Percentiles rank a stretch among this genome's conserved stretches.
Conservation (phyloP, 1,284 basidiomycete genomes). For the Cerrena zonata region DNA sequence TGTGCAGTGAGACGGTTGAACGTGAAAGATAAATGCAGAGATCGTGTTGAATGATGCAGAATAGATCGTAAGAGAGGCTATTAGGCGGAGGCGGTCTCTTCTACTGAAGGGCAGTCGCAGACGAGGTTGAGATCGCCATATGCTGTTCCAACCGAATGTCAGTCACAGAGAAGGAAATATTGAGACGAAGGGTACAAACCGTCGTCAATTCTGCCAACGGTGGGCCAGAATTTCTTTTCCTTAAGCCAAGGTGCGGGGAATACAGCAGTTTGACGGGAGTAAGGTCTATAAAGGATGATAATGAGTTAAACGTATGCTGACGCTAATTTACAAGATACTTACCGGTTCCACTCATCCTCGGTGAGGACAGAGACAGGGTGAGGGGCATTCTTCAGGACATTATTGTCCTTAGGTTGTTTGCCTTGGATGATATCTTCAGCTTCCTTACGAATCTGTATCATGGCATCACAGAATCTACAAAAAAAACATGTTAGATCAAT, state of each 20-base stretch:
- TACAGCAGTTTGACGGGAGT: conserved; percentile 78
- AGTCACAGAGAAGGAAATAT: conserved; percentile 3
- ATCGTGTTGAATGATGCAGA: background rate
- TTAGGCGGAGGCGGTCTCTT: conserved; percentile 43
- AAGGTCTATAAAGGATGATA: conserved; percentile 50
- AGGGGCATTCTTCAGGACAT: conserved; percentile 89
- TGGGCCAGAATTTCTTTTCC: conserved; percentile 91
- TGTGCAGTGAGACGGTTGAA: background rate
- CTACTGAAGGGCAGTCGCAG: conserved; percentile 86
- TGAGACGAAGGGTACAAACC: conserved; percentile 43
- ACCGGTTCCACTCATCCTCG: conserved; percentile 78
- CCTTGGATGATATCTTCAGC: conserved; percentile 83
- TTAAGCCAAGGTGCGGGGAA: conserved; percentile 77
- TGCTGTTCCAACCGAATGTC: conserved; percentile 36
- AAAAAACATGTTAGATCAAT: background rate
- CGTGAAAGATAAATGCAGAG: background rate
- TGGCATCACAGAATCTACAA: conserved; percentile 85
- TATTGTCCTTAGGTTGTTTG: conserved; percentile 81
- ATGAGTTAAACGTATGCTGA: background rate
- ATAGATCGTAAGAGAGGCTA: background rate
- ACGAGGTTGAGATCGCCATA: conserved; percentile 79
- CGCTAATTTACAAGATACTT: conserved; percentile 20
- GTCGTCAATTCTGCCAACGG: conserved; percentile 85
- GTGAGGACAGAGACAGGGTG: conserved; percentile 79
- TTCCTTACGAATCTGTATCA: conserved; percentile 92